These are phyloP conservation scores for Rhodomyrtus psidioides DNA, from an alignment of 441 rosid species.

Conservation along the genomic window DNA sequence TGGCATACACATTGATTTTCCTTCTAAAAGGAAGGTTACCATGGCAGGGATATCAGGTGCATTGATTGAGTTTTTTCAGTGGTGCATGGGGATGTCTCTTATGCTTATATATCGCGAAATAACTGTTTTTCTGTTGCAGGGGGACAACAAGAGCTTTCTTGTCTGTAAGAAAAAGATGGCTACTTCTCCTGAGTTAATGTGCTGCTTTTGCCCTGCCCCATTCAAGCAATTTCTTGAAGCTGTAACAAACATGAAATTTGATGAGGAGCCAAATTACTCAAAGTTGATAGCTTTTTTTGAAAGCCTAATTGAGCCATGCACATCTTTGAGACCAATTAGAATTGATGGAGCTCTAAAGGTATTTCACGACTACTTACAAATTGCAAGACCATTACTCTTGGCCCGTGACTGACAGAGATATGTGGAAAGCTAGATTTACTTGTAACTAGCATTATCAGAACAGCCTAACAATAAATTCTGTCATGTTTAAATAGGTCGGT, in stretches of 20 bases:
- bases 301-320: conserved; percentile 27
- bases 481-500: conserved; percentile 24
- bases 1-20: conserved; percentile 84
- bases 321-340: conserved; percentile 32
- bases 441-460: neutral
- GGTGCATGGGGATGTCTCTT: neutral
- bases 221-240: conserved; percentile 44
- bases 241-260: conserved; percentile 52
- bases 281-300: conserved; percentile 44
- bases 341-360: conserved; percentile 54
- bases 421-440: neutral
- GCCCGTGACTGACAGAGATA: neutral
- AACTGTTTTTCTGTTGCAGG: conserved; percentile 28
- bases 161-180: conserved; percentile 91
- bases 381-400: neutral
- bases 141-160: conserved; percentile 87
- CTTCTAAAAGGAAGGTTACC: conserved; percentile 79
- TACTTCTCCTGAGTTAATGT: conserved; percentile 42
- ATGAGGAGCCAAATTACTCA: conserved; percentile 54
- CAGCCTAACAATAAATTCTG: neutral
- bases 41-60: conserved; percentile 89
- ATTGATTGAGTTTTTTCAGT: neutral
- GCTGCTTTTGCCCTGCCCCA: conserved; percentile 48
- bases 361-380: neutral
- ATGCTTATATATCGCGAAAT: neutral